Conservation (phyloP, 108 stramenopile genomes). For the Pseudonitzschia pungens region DNA sequence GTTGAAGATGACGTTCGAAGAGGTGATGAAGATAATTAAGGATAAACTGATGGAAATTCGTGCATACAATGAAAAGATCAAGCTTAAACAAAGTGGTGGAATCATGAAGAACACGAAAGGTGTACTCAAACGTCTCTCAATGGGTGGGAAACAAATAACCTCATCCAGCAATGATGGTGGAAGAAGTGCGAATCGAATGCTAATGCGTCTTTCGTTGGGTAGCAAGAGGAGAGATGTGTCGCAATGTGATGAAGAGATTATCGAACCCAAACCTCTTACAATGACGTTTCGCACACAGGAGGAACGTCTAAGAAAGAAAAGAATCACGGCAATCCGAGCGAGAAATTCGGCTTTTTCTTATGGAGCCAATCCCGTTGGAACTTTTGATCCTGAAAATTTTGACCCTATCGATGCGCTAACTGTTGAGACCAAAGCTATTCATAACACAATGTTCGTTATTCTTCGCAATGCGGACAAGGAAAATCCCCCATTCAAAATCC, state of each 20-base stretch:
- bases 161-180: not conserved
- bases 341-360: not conserved
- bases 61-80: conserved; percentile 9
- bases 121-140: conserved; percentile 3
- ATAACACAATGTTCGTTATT: conserved; percentile 82
- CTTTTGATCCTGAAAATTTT: conserved; percentile 5
- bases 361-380: not conserved
- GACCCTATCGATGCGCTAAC: conserved; percentile 36
- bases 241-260: conserved; percentile 8
- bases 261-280: conserved; percentile 34
- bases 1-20: conserved; percentile 68
- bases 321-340: conserved; percentile 48
- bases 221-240: conserved; percentile 9
- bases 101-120: not conserved
- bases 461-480: conserved; percentile 50
- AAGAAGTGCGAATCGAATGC: not conserved
- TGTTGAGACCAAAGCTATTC: conserved; percentile 84
- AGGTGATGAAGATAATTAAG: conserved; percentile 82
- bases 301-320: conserved; percentile 79
- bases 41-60: conserved; percentile 32
- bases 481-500: conserved; percentile 79
- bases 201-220: conserved; percentile 13
- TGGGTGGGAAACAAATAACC: not conserved
- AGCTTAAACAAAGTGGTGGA: not conserved
- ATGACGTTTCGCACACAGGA: conserved; percentile 90